Conservation (phyloP, 768 basidiomycete species). For the Lactifluus echinatus region DNA sequence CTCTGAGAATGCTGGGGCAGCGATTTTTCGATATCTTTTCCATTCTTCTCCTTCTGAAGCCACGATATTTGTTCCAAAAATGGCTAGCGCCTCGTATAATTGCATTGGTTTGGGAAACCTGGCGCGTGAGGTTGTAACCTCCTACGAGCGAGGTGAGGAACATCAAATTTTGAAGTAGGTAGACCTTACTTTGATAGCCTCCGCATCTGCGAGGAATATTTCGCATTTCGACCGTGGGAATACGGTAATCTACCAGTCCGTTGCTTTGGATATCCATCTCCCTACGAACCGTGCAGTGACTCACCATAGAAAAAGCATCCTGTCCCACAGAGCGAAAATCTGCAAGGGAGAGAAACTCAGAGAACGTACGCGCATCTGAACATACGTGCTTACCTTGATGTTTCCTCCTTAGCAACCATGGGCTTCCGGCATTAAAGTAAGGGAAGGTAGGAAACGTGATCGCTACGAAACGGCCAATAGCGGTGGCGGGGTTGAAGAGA, state of each 20-base stretch:
- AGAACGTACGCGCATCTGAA: too few species aligned
- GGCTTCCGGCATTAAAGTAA: not conserved
- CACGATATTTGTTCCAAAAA: constrained; percentile 58
- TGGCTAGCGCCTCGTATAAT: constrained; percentile 35
- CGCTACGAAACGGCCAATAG: not conserved
- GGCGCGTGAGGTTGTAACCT: constrained; percentile 38
- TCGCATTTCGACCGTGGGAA: not conserved
- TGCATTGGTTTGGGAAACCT: constrained; percentile 51
- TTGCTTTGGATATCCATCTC: not conserved
- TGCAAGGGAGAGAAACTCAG: not conserved
- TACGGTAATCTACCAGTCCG: not conserved
- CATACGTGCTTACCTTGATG: not conserved
- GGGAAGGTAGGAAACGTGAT: not conserved
- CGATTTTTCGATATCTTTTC: constrained; percentile 56
- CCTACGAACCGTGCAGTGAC: not conserved
- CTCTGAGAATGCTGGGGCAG: constrained; percentile 59
- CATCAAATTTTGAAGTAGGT: not conserved
- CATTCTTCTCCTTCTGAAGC: constrained; percentile 55
- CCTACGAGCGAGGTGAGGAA: constrained; percentile 29
- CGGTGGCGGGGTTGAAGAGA: not conserved
- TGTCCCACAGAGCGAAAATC: constrained; percentile 7
- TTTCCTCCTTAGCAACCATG: not conserved
- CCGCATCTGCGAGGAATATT: constrained; percentile 11
- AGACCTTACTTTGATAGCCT: constrained; percentile 11
- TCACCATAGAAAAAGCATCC: constrained; percentile 5